Base-by-base conservation (phyloP, 2,329 filamentous ascomycete genomes). In the Ophiostoma montium region DNA sequence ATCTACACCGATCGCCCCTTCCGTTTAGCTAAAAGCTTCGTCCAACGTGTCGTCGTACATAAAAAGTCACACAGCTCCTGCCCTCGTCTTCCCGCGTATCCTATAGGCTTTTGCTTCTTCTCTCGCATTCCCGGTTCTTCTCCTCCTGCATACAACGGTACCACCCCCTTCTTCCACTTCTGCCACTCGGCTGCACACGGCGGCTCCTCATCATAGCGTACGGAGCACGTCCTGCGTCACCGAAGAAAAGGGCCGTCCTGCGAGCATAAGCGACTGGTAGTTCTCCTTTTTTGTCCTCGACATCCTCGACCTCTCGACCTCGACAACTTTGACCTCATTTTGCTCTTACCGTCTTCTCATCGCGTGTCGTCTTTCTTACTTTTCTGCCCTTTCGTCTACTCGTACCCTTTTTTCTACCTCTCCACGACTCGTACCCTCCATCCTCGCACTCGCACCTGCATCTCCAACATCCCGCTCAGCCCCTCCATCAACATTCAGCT, bases 161-260 rank as follows among this genome's bases (percentile, higher is more conserved):
- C 32, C 32, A 33, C 44, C 43, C 39, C 39, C 27, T 42, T 49
- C 47, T 46, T 36, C 39, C 15, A 50, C 43, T 50, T 41, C 15
- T 31, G 15, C 41, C 44, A 21, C n/a, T 31, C 21, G 43, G 18
- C 30, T 33, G 23, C 38, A 21, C 21, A 41, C 38, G 23, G 8
- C 23, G 31, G 18, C 43, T 36, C 36, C n/a, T 36, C 30, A 30
- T 21, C 27, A 30, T 23, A 23, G 10, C 23, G 36, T 19, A 10
- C 35, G 35, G 35, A 38, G 12, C 3, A 21, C 35, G 18, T 33
- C 10, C 30, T 30, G 39, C 21, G 30, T 30, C n/a, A n/a, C n/a
- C n/a, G 27, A 42, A 42, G 30, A 42, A 19, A 42, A 23, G 21
- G 39, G 39, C 39, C 23, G 15, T 42, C 21, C 39, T 42, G 21